Conservation (phyloP, 192 early-diverging fungal genomes). For the Coemansia asiatica region DNA sequence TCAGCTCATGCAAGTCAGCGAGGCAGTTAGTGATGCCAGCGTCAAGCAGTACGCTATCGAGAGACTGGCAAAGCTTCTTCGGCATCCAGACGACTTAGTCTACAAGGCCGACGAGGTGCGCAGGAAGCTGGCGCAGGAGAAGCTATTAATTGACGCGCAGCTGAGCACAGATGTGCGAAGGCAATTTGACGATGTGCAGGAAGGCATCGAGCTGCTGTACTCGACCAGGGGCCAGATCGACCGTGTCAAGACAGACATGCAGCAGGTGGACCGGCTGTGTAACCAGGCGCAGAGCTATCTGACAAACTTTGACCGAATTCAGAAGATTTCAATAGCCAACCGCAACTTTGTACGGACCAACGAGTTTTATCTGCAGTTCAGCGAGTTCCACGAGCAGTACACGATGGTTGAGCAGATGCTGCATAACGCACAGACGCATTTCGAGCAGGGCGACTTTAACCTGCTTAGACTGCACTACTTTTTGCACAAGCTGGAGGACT, state of each 20-base stretch:
- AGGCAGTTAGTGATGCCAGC: conserved; percentile 39
- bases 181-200: conserved; percentile 87
- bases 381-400: conserved; percentile 81
- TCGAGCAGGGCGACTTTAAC: conserved; percentile 59
- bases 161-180: conserved; percentile 91
- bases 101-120: conserved; percentile 78
- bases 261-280: conserved; percentile 83
- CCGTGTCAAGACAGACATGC: conserved; percentile 71
- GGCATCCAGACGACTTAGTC: conserved; percentile 92
- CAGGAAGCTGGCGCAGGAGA: conserved; percentile 84
- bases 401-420: conserved; percentile 70
- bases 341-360: conserved; percentile 93
- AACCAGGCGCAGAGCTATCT: conserved; percentile 83
- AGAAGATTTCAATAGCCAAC: conserved; percentile 90
- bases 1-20: conserved; percentile 22
- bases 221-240: conserved; percentile 65
- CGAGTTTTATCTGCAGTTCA: conserved; percentile 82
- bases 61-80: conserved; percentile 78
- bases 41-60: conserved; percentile 75
- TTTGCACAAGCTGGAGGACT: conserved; percentile 82
- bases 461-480: conserved; percentile 87
- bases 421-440: conserved; percentile 59
- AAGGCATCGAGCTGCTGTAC: conserved; percentile 78
- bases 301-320: conserved; percentile 86
- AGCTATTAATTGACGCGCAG: conserved; percentile 91